Evolutionary conservation across 768 basidiomycete species (phyloP).

Genomic region (Heimioporus sp.): DNA sequence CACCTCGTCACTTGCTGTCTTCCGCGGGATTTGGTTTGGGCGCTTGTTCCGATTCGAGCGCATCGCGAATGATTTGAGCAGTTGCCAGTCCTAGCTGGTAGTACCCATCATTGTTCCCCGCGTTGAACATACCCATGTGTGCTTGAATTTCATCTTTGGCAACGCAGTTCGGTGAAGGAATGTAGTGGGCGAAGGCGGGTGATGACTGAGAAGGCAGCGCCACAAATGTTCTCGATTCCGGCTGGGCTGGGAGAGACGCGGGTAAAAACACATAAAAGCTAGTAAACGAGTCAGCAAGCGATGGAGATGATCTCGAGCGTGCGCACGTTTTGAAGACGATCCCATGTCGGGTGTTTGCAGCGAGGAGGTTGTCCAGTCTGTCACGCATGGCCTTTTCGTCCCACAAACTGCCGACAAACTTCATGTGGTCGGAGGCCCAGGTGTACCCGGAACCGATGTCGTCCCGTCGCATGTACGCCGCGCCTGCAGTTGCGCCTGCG

Average conservation of each 20-base stretch:
- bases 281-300: constrained; percentile 1
- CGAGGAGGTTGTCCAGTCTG: constrained; percentile 62
- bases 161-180: constrained; percentile 61
- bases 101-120: constrained; percentile 83
- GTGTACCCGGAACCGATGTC: constrained; percentile 67
- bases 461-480: constrained; percentile 79
- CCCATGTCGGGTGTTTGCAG: constrained; percentile 57
- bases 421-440: constrained; percentile 87
- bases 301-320: neutral
- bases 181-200: constrained; percentile 51
- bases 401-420: constrained; percentile 86
- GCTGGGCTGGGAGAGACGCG: constrained; percentile 55
- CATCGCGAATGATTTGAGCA: constrained; percentile 60
- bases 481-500: constrained; percentile 81
- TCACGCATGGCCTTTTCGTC: constrained; percentile 60
- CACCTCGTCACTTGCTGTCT: neutral
- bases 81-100: constrained; percentile 77
- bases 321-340: constrained; percentile 74
- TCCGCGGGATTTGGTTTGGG: neutral
- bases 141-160: constrained; percentile 79
- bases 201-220: constrained; percentile 60
- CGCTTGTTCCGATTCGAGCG: constrained; percentile 30
- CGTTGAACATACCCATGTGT: constrained; percentile 87
- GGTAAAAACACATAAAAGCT: constrained; percentile 86
- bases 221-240: constrained; percentile 69